Evolutionary conservation across 2,329 filamentous ascomycete species (phyloP).

Genomic region (Fusarium sacchari): DNA sequence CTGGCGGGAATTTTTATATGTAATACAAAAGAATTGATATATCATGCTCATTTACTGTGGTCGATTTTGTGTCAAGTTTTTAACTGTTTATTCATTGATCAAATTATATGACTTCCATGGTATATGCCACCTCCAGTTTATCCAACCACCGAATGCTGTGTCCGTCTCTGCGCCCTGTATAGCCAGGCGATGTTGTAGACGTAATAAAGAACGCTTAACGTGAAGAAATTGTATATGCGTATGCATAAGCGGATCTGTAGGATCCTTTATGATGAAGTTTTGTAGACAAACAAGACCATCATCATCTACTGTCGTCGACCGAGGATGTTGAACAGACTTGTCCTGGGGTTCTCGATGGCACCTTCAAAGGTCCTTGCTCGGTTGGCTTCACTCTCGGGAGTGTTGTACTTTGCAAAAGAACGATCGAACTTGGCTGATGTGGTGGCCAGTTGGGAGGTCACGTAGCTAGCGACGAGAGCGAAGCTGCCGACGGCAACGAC

Average conservation of each 20-base stretch:
- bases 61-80: not conserved
- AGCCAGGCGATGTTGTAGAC: not conserved
- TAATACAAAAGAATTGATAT: slow-evolving; percentile 36
- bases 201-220: slow-evolving; percentile 34
- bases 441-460: slow-evolving; percentile 46
- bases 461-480: slow-evolving; percentile 46
- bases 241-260: not conserved
- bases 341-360: slow-evolving; percentile 47
- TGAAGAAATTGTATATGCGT: slow-evolving; percentile 18
- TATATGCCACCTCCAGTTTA: slow-evolving; percentile 23
- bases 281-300: not conserved
- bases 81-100: slow-evolving; percentile 23
- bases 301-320: slow-evolving; percentile 43
- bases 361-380: slow-evolving; percentile 48
- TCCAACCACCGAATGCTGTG: not conserved
- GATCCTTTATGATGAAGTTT: not conserved
- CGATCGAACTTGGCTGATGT: slow-evolving; percentile 51
- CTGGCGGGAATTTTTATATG: slow-evolving; percentile 27
- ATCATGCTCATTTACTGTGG: not conserved
- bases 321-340: slow-evolving; percentile 49
- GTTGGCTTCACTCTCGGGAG: slow-evolving; percentile 49
- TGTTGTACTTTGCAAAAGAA: slow-evolving; percentile 53
- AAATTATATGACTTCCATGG: slow-evolving; percentile 17
- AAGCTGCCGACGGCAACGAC: slow-evolving; percentile 36
- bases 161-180: not conserved